Base-by-base conservation (phyloP, 2,329 filamentous ascomycete genomes). In the Trichoderma sp. region DNA sequence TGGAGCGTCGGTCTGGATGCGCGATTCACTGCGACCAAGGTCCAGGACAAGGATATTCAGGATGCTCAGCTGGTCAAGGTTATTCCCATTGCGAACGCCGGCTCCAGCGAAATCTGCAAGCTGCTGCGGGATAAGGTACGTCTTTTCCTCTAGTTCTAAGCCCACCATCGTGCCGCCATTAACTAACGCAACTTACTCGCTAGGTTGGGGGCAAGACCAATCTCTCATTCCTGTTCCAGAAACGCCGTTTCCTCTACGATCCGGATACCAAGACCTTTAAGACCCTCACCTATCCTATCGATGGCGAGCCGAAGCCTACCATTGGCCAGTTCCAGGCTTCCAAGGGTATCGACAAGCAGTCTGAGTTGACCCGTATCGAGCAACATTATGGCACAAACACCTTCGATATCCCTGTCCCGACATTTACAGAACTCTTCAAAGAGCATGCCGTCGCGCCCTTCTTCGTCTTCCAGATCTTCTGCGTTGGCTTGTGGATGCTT, bases 381-480 rank as follows among this genome's bases (percentile, higher is more conserved):
- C 92, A 98, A 80, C 93, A 99, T 84, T 99, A 98, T 87, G 96
- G 96, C 78, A 88, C 91, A 77, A 99, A 99, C 81, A 94, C 93
- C 15, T 99, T 99, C 80, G 96, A 99, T 79, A 99, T 99, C 67
- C 96, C 97, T 7, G 95, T 99, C 14, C 96, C 97, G 4, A 95
- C 93, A 12, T 99, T 99, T 77, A 90, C 92, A 66, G 96, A 99
- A 84, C 89, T 99, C 64, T 99, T 97, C 88, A 93, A 97, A 82
- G 96, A 99, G 83, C 97, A 99, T 82, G 95, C 97, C 28, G 97
- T 99, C 26, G 97, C 97, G 26, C 96, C 96, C 6, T 99, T 99
- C 86, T 99, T 99, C 83, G 95, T 99, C 74, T 99, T 99, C 84
- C 96, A 99, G 86, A 87, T 99, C 73, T 99, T 99, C 86, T 99